Conservation (phyloP, 768 basidiomycete species). For the Nidularia pulvinata region DNA sequence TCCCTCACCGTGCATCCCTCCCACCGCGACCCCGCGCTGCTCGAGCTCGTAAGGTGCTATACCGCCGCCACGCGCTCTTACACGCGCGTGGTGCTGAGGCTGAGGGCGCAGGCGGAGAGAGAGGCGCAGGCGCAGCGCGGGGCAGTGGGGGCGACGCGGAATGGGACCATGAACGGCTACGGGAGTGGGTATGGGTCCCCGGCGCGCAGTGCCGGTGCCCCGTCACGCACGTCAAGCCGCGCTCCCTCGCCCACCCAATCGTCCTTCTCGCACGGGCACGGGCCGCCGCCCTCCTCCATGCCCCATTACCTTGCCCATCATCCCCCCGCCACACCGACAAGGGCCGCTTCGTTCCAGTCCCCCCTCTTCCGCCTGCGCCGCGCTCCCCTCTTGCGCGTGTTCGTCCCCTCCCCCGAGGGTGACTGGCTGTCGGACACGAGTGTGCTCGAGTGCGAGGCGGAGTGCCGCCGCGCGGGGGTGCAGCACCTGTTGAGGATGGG, state of each 20-base stretch:
- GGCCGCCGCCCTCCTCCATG: slow-evolving; percentile 10
- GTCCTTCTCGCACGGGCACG: slow-evolving; percentile 43
- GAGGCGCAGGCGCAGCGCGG: slow-evolving; percentile 22
- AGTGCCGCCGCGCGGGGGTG: slow-evolving; percentile 71
- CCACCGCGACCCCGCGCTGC: slow-evolving; percentile 35
- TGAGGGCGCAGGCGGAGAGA: slow-evolving; percentile 80
- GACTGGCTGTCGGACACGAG: slow-evolving; percentile 86
- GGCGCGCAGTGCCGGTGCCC: slow-evolving; percentile 16
- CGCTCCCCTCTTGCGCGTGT: slow-evolving; percentile 78
- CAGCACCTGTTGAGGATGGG: slow-evolving; percentile 64
- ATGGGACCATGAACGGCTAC: not conserved
- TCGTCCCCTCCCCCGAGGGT: slow-evolving; percentile 85
- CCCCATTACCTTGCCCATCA: not conserved
- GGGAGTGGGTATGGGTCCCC: slow-evolving; percentile 12
- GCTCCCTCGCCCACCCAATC: slow-evolving; percentile 66
- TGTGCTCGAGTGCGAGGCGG: slow-evolving; percentile 80
- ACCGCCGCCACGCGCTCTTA: slow-evolving; percentile 73
- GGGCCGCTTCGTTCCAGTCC: slow-evolving; percentile 50
- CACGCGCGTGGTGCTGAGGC: slow-evolving; percentile 75
- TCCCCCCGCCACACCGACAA: not conserved
- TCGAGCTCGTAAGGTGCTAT: slow-evolving; percentile 46
- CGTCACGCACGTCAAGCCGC: slow-evolving; percentile 57
- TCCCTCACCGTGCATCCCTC: slow-evolving; percentile 39
- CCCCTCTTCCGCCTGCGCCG: slow-evolving; percentile 71
- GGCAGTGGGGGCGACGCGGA: slow-evolving; percentile 6